Base-by-base conservation (phyloP, 2,329 filamentous ascomycete genomes). In the Alternaria arborescens region DNA sequence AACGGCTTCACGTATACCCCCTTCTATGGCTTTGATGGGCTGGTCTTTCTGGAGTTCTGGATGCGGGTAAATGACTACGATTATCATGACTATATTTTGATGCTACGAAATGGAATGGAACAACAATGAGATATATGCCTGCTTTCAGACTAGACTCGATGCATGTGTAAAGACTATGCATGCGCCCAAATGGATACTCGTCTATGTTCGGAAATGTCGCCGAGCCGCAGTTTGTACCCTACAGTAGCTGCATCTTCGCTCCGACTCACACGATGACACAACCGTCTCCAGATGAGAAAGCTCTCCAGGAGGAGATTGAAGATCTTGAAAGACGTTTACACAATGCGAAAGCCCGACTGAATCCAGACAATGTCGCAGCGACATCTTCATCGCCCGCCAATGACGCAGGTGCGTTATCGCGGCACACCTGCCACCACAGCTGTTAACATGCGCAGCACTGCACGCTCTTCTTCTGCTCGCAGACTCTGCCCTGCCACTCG, bases 401-500 rank as follows among this genome's bases (percentile, higher is more conserved):
- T 16, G 57, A 70, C 61, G 55, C 70, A 50, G 69, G 67, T 69
- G 28, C 64, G 58, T 60, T 28, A 46, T 61, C 58, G 30, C 55
- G 7, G 10, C 22, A 28, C 36, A 24, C 55, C 46, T 30, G 59
- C 40, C 28, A 34, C 30, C 16, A 43, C 34, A 22, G 34, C 44
- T 14, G 38, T 20, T 57, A 26, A 55, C 59, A 60, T 8, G 32
- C 44, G 14, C 62, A 72, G 73, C 71, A n/a, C 72, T 77, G 28
- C 92, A 94, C 78, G 89, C 90, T 66, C 86, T 93, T 38, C 86
- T 94, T 32, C 84, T 95, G 4, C 88, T 94, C 50, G 88, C 92
- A 48, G 92, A 95, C 82, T 94, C 92, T 1, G 91, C 91, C 14
- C 86, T 95, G 3, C 92, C 92, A 1, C 84, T 95, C 0, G 92